Base-by-base conservation (phyloP, 2,329 filamentous ascomycete genomes). In the Rhynchosporium secalis region DNA sequence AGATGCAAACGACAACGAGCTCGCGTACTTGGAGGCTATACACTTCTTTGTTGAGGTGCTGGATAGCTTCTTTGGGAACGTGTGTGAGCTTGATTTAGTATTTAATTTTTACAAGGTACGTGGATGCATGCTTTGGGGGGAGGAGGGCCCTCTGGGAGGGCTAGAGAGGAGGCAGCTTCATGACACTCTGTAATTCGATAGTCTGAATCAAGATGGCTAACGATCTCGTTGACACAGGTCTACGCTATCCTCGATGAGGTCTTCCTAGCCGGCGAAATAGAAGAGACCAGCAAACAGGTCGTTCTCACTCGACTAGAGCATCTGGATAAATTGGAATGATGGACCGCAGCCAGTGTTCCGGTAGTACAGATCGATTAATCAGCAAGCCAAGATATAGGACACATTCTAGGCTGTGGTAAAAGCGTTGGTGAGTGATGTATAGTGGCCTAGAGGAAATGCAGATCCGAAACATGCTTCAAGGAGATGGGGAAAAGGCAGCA, bases 31-130 rank as follows among this genome's bases (percentile, higher is more conserved):
- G 63, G 95, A 99, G 79, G 95, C 93, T 6, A 97, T 99, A 73
- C 95, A 99, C 79, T 99, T 99, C 82, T 99, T 99, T 74, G 95
- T 99, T 71, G 95, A 99, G 80, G 95, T 99, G 65, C 84, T 99
- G 72, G 95, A 99, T 82, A 88, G 93, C 73, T 99, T 99, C 79
- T 99, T 99, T 77, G 95, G 95, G 69, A 99, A 99, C 76, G 95
- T 99, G 63, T 99, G 95, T 80, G 95, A 99, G 81, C 82, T 99
- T 75, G 95, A 99, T 79, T 80, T 99, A 75, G 87, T 90, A 69
- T 90, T 90, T 79, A 89, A 89, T 79, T 90, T 90, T 71, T 89
- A 89, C 78, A 90, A 90, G 78, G 73, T 75, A 51, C n/a, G 73
- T 65, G 20, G 20, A 20, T 20, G 1, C 20, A 20, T 20, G 20